phyloP scores from a whole-genome alignment of 1,139 yeast genomes.

The Yamadazyma mexicana region DNA sequence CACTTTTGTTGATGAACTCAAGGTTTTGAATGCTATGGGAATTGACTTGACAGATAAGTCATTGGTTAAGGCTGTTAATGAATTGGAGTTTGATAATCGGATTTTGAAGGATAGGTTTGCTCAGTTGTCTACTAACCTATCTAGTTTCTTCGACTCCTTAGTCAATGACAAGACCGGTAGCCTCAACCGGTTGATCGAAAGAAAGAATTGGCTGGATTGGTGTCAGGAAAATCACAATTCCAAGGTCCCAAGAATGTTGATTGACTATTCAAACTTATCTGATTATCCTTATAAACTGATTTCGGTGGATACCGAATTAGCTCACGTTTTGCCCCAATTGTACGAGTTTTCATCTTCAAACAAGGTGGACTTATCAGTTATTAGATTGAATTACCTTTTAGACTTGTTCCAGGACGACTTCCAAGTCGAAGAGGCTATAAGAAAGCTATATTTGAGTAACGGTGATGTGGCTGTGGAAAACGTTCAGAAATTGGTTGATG shows the following conservation, averaged over 20 bases:
- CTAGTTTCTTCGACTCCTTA: constrained; percentile 10
- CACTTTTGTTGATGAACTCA: constrained; percentile 17
- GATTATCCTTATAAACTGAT: constrained; percentile 12
- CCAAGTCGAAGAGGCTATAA: constrained; percentile 8
- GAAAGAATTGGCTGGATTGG: constrained; percentile 18
- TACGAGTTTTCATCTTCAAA: constrained; percentile 11
- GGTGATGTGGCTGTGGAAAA: constrained; percentile 15
- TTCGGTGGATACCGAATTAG: constrained; percentile 13
- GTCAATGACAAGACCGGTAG: constrained; percentile 11
- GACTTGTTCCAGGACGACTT: constrained; percentile 9
- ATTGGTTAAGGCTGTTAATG: constrained; percentile 1
- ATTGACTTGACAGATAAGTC: constrained; percentile 7
- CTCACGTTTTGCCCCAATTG: constrained; percentile 12
- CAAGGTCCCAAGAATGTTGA: constrained; percentile 9
- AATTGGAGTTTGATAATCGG: constrained; percentile 8
- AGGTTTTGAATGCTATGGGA: constrained; percentile 13
- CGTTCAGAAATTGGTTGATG: constrained; percentile 11
- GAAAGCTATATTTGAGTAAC: constrained; percentile 10
- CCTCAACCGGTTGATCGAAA: constrained; percentile 11
- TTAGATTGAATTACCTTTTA: constrained; percentile 13
- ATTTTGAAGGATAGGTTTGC: constrained; percentile 9
- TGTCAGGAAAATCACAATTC: constrained; percentile 14
- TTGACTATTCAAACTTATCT: constrained; percentile 17
- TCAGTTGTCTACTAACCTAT: constrained; percentile 4
- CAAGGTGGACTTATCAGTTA: constrained; percentile 11